Evolutionary conservation across 352 stramenopile species (phyloP).

Genomic region (Pythium rhizo-oryzae): DNA sequence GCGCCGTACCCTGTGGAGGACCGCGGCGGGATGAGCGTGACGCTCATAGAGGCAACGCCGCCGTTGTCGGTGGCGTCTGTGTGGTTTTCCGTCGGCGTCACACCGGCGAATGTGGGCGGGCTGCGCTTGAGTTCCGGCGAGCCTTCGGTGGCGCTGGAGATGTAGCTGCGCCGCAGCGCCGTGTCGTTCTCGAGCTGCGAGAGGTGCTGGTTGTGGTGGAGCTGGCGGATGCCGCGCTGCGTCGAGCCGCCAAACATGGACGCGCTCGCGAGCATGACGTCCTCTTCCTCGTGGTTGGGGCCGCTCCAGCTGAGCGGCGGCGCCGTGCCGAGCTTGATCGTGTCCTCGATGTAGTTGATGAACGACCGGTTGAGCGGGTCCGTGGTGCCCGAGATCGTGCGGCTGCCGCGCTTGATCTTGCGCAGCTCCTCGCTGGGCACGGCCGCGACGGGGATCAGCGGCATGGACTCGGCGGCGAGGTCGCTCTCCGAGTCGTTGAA

Average conservation of each 20-base stretch:
- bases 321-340: slow-evolving; percentile 36
- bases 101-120: neutral
- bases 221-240: slow-evolving; percentile 68
- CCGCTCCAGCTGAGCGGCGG: slow-evolving; percentile 59
- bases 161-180: slow-evolving; percentile 36
- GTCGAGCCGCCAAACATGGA: slow-evolving; percentile 70
- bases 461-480: slow-evolving; percentile 17
- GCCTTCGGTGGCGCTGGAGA: slow-evolving; percentile 24
- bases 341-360: slow-evolving; percentile 51
- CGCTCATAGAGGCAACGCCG: slow-evolving; percentile 21
- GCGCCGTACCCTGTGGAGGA: slow-evolving; percentile 54
- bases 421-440: slow-evolving; percentile 1
- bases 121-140: slow-evolving; percentile 24
- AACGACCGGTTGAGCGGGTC: slow-evolving; percentile 24
- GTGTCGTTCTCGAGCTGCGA: slow-evolving; percentile 67
- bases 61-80: neutral
- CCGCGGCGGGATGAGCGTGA: slow-evolving; percentile 26
- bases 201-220: slow-evolving; percentile 75
- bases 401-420: slow-evolving; percentile 22
- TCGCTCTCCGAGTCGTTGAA: slow-evolving; percentile 25
- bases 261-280: slow-evolving; percentile 70
- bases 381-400: slow-evolving; percentile 12
- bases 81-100: neutral
- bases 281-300: slow-evolving; percentile 71
- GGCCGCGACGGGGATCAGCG: slow-evolving; percentile 14